Evolutionary conservation across 192 early-diverging fungal species (phyloP).

Genomic region (Coemansia reversa): DNA sequence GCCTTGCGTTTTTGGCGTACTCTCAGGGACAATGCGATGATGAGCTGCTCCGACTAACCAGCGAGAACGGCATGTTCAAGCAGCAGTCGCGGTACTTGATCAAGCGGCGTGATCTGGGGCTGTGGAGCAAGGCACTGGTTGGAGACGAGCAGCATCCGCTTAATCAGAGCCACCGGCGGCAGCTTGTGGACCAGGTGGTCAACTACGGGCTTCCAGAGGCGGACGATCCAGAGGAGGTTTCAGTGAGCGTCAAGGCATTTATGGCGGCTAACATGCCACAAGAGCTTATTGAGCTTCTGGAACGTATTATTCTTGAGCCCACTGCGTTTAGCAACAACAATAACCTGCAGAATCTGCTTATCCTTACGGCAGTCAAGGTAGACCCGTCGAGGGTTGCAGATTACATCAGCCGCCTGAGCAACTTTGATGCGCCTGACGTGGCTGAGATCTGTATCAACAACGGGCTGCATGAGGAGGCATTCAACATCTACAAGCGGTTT

Average conservation of each 20-base stretch:
- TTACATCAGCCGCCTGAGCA: constrained; percentile 91
- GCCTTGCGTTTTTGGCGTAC: constrained; percentile 93
- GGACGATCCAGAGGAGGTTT: constrained; percentile 96
- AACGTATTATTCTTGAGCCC: constrained; percentile 93
- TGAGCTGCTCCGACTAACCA: constrained; percentile 93
- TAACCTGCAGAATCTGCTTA: constrained; percentile 96
- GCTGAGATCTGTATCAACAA: constrained; percentile 90
- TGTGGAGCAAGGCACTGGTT: constrained; percentile 83
- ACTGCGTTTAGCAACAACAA: constrained; percentile 93
- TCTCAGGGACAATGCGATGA: constrained; percentile 92
- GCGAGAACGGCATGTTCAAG: constrained; percentile 99
- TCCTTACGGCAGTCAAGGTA: constrained; percentile 96
- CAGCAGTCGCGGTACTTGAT: constrained; percentile 97
- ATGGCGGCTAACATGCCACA: constrained; percentile 95
- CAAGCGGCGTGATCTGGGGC: constrained; percentile 73
- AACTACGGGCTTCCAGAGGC: constrained; percentile 91
- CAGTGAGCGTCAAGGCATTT: constrained; percentile 96
- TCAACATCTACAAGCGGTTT: constrained; percentile 93
- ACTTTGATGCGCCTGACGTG: constrained; percentile 97
- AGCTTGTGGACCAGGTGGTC: constrained; percentile 92
- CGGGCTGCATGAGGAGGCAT: constrained; percentile 93
- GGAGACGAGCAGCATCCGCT: constrained; percentile 68
- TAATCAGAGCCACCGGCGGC: constrained; percentile 69
- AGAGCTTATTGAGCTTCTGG: constrained; percentile 95
- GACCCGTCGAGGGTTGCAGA: constrained; percentile 91